Conservation (phyloP, 192 early-diverging fungal species). For the Helicostylum pulchrum region DNA sequence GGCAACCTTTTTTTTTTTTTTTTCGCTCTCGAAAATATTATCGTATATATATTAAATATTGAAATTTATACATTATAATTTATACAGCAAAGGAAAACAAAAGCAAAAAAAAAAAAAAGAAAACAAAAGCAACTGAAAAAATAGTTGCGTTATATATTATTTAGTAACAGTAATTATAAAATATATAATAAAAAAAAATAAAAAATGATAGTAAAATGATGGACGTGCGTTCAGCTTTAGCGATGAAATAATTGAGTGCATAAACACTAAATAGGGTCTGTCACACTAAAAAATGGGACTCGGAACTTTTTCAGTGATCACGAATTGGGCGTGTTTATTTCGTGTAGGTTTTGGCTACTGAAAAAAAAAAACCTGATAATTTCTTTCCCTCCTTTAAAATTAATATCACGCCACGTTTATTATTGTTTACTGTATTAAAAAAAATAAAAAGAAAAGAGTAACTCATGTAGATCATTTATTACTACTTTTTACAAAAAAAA, state of each 20-base stretch:
- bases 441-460: too few relatives aligned
- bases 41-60: too few relatives aligned
- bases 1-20: background rate
- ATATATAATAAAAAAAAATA: background rate
- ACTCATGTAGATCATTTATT: too few relatives aligned
- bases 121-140: background rate
- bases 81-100: background rate
- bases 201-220: conserved; percentile 10
- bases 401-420: too few relatives aligned
- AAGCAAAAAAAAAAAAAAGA: background rate
- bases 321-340: too few relatives aligned
- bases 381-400: too few relatives aligned
- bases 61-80: too few relatives aligned
- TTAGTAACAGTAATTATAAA: background rate
- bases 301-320: conserved; percentile 5
- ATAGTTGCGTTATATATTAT: too few relatives aligned
- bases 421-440: too few relatives aligned
- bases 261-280: conserved; percentile 18
- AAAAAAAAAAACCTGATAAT: too few relatives aligned
- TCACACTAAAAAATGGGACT: conserved; percentile 10
- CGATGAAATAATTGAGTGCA: conserved; percentile 10
- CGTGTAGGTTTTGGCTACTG: too few relatives aligned
- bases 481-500: too few relatives aligned
- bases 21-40: background rate
- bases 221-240: conserved; percentile 19